A percentile compares a stretch with the other conserved stretches of the same genome.
Conservation (phyloP, 495 filamentous ascomycete species). For the Parmelia sp. region DNA sequence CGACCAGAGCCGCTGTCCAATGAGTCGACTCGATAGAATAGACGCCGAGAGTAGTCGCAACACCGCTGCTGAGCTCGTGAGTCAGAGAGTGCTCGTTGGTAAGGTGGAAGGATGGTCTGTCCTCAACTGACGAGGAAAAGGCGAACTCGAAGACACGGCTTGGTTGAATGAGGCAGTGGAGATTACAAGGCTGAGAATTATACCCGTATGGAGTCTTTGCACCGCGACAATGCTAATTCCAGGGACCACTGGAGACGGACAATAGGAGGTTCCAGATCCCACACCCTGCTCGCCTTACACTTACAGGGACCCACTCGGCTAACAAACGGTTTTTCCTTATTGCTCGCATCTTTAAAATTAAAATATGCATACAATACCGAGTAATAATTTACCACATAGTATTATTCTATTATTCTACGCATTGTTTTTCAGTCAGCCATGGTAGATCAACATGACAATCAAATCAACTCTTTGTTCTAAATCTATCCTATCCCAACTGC, state of each 20-base stretch:
- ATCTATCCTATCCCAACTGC: neutral
- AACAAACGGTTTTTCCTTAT: neutral
- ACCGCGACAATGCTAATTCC: neutral
- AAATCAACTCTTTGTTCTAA: neutral
- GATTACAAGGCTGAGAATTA: neutral
- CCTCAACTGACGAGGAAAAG: too few species aligned
- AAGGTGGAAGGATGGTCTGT: too few species aligned
- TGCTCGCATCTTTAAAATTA: neutral
- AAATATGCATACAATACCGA: too few species aligned
- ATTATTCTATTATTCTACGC: too few species aligned
- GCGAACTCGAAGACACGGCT: neutral
- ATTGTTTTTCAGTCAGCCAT: too few species aligned
- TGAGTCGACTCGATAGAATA: neutral
- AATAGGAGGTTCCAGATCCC: too few species aligned
- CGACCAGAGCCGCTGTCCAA: neutral
- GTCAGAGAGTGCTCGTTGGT: too few species aligned
- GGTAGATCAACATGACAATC: neutral
- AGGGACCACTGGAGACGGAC: neutral
- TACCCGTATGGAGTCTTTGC: neutral
- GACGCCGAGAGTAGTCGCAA: neutral
- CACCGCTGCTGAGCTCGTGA: too few species aligned
- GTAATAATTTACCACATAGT: too few species aligned
- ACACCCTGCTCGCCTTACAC: too few species aligned
- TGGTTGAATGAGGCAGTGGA: neutral
- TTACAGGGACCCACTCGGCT: neutral